Base-by-base conservation (phyloP, 2,329 filamentous ascomycete genomes). In the Sporothrix globosa region DNA sequence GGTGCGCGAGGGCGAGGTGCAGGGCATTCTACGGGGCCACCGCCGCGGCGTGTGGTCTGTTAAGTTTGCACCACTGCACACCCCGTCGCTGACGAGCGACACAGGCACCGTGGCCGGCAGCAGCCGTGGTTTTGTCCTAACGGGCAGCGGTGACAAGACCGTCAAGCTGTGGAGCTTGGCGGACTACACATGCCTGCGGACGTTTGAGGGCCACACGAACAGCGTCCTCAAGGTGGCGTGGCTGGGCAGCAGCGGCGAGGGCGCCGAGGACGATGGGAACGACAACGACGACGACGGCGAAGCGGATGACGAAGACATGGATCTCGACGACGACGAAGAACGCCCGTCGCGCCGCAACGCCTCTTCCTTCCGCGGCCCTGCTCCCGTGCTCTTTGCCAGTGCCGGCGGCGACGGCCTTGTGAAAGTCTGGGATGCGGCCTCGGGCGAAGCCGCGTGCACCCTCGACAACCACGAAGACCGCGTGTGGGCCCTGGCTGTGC, bases 391-490 rank as follows among this genome's bases (percentile, higher is more conserved):
- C 71, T 88, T 97, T 71, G 93, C 92, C 46, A 96, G 91, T 74
- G 94, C 96, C 17, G 96, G 92, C 52, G 94, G 93, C 71, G 96
- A 99, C 79, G 96, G 96, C 1, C 86, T 99, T 3, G 93, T 99
- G 72, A 99, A 98, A 81, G 88, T 99, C 44, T 99, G 96, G 96
- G 92, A 97, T 75, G 91, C 92, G 14, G 91, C 91, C 77, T 90
- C 87, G 1, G 93, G 94, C 61, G 96, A 98, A 79, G 85, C 90
- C 2, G 92, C 94, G 74, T 91, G 91, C 74, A 99, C 96, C 0
- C 86, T 99, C 4, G 96, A 99, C 81, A 98, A 98, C 80, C 96
- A 99, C 79, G 93, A 93, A 76, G 96, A 99, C 80, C 89, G 96
- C 70, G 94, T 98, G 0, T 97, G 94, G 94, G 93, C 93, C 0